phyloP scores from a whole-genome alignment of 768 basidiomycete species.

The Lentinula detonsa region DNA sequence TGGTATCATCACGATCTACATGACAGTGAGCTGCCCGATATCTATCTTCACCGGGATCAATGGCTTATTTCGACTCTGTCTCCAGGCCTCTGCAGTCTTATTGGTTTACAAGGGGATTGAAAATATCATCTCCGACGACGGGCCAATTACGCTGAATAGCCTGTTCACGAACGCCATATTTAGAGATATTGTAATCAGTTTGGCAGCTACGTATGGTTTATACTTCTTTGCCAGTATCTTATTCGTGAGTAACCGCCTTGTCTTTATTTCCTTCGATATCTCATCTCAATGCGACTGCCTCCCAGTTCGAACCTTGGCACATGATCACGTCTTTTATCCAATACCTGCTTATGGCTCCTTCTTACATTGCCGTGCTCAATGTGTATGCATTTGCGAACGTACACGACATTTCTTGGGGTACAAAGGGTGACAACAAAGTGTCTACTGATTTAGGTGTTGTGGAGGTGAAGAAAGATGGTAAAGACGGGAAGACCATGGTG shows the following conservation, averaged over 20 bases:
- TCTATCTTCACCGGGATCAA: neutral
- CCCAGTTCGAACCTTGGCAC: conserved; percentile 93
- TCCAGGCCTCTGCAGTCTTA: conserved; percentile 69
- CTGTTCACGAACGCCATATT: conserved; percentile 79
- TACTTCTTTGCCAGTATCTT: conserved; percentile 80
- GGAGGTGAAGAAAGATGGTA: conserved; percentile 27
- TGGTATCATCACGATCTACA: conserved; percentile 89
- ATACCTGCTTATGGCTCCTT: conserved; percentile 87
- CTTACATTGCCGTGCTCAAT: conserved; percentile 90
- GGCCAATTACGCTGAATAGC: conserved; percentile 44
- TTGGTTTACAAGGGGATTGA: conserved; percentile 80
- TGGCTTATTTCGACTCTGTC: conserved; percentile 3
- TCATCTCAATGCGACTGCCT: conserved; percentile 5
- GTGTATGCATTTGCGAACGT: conserved; percentile 91
- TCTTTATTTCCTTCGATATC: neutral
- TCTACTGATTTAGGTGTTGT: conserved; percentile 84
- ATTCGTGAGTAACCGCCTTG: conserved; percentile 55
- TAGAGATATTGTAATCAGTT: conserved; percentile 50
- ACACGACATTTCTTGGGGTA: conserved; percentile 94
- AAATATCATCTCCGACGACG: conserved; percentile 41
- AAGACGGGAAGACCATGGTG: conserved; percentile 67
- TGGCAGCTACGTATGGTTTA: conserved; percentile 84
- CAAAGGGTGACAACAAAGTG: conserved; percentile 89
- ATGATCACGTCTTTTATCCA: conserved; percentile 97
- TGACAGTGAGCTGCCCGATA: conserved; percentile 58